Conservation (phyloP, 2,329 filamentous ascomycete species). For the Alternaria gaisen region DNA sequence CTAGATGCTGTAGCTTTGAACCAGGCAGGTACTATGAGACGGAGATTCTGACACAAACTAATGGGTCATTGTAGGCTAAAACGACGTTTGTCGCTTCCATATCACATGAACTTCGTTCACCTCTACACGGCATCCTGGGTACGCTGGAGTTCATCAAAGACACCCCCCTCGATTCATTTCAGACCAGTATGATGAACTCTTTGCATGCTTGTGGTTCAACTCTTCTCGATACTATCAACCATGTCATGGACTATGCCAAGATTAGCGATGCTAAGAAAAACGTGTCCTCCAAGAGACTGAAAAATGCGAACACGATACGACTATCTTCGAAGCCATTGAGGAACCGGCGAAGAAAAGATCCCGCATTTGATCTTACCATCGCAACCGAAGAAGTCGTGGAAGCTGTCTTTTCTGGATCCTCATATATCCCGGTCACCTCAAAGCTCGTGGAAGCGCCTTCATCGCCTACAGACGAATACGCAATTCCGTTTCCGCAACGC, state of each 20-base stretch:
- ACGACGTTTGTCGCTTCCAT: conserved; percentile 63
- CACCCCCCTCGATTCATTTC: conserved; percentile 52
- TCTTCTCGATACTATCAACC: conserved; percentile 57
- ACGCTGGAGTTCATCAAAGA: conserved; percentile 61
- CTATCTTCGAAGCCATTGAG: conserved; percentile 43
- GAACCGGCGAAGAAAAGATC: conserved; percentile 25
- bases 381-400: conserved; percentile 37
- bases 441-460: conserved; percentile 14
- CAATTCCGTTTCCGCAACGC: conserved; percentile 13
- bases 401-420: conserved; percentile 47
- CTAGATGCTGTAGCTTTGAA: conserved; percentile 59
- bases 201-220: conserved; percentile 57
- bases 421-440: conserved; percentile 28
- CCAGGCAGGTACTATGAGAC: conserved; percentile 20
- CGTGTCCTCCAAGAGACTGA: conserved; percentile 45
- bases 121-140: conserved; percentile 53
- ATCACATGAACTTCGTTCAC: conserved; percentile 61
- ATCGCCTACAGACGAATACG: conserved; percentile 11
- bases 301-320: conserved; percentile 39
- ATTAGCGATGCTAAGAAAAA: conserved; percentile 45
- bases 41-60: not conserved
- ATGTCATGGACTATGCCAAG: conserved; percentile 44
- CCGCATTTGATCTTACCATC: conserved; percentile 32
- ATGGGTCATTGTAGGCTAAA: conserved; percentile 49
- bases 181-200: conserved; percentile 58